Conservation (phyloP, 176 grass and related monocot genomes). For the Chrysopogon serrulatus region DNA sequence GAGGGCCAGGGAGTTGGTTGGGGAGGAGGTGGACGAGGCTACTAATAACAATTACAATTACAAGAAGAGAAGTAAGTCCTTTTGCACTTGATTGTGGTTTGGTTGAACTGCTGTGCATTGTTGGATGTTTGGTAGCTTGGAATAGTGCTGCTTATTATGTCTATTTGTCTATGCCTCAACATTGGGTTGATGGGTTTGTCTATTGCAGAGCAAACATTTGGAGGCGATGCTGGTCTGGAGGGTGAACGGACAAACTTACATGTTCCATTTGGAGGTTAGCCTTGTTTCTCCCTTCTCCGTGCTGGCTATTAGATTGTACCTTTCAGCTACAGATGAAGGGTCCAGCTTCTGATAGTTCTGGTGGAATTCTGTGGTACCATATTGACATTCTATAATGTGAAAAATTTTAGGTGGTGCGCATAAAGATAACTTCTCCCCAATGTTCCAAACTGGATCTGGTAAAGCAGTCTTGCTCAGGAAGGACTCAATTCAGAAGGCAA, state of each 20-base stretch:
- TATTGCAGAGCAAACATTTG: conserved; percentile 30
- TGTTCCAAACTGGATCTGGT: conserved; percentile 52
- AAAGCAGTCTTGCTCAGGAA: conserved; percentile 23
- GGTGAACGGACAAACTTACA: neutral
- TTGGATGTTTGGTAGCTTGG: neutral
- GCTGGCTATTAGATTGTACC: neutral
- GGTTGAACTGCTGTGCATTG: neutral
- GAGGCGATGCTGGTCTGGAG: neutral
- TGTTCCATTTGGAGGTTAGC: conserved; percentile 27
- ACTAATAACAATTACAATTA: neutral
- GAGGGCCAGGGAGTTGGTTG: conserved; percentile 30
- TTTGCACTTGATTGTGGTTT: neutral
- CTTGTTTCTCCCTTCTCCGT: neutral
- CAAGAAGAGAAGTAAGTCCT: conserved; percentile 28
- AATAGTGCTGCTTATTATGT: neutral
- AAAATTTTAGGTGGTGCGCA: conserved; percentile 4
- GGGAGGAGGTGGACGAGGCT: neutral
- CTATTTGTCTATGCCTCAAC: neutral
- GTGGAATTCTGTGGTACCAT: neutral
- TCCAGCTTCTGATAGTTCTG: neutral
- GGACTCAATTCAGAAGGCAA: conserved; percentile 33
- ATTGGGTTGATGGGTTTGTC: neutral
- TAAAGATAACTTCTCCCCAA: neutral
- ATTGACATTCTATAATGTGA: neutral
- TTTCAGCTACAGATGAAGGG: neutral